Base-by-base conservation (phyloP, 139 green algal species). In the Chlorokybus atmophyticus region DNA sequence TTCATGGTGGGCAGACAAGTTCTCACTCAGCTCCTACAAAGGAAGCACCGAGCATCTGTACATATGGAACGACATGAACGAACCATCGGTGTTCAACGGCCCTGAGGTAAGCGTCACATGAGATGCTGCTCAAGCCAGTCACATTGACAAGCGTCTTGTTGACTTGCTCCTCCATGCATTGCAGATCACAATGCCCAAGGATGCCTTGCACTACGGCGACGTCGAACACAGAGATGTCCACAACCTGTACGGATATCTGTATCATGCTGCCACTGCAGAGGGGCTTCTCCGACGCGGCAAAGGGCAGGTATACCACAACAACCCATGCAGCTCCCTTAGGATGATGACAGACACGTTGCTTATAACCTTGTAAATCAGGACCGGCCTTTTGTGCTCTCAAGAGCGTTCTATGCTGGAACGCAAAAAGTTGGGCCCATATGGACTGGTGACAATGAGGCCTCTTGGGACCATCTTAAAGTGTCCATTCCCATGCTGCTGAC, bases 61-160 rank as follows among this genome's bases (percentile, higher is more conserved):
- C 79, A 93, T 96, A 52, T 99, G 92, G 92, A 99, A 99, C 71
- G 92, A 99, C 75, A 99, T 99, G 92, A 99, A 99, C 67, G 92
- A 99, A 82, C 91, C 91, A 0, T 87, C 73, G 26, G 92, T 99
- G 21, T 97, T 98, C 80, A 97, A 98, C 52, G 91, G 91, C 0
- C 92, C 89, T 6, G 92, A 99, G 82, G 79, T 89, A 51, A 40
- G 23, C 29, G 54, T 21, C 23, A n/a, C n/a, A n/a, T 59, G 52
- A 29, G 31, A 60, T 59, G 4, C 35, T 28, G 17, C 23, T 60
- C 32, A 51, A 0, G 66, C n/a, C n/a, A 8, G 1, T 2, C 40
- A 29, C 10, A 55, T 21, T 29, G 35, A 74, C 23, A n/a, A 23
- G 26, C 2, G 25, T 38, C 28, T 25, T 24, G 26, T 29, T 4